phyloP scores from a whole-genome alignment of 768 basidiomycete species.

The Ephemerocybe angulata region DNA sequence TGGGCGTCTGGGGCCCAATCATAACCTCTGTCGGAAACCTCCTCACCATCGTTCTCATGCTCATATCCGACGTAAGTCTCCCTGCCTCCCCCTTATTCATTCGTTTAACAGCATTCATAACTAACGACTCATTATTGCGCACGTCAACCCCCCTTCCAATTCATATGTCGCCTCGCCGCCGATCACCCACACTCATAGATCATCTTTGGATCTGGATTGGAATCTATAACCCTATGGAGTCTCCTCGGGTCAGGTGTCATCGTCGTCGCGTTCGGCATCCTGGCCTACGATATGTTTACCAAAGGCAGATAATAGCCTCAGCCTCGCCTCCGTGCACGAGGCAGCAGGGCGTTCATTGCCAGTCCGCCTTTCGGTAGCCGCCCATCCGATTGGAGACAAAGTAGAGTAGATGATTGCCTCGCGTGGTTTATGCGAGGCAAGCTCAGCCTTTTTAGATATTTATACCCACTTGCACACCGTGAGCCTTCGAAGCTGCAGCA shows the following conservation, averaged over 20 bases:
- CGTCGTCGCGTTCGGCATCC: conserved; percentile 75
- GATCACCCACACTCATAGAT: conserved; percentile 22
- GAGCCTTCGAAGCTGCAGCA: too few relatives aligned
- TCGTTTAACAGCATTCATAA: too few relatives aligned
- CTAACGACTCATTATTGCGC: too few relatives aligned
- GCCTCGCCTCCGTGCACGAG: too few relatives aligned
- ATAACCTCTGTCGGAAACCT: conserved; percentile 86
- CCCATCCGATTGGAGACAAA: too few relatives aligned
- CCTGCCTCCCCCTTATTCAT: background rate
- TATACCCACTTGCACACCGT: too few relatives aligned
- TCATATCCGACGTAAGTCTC: conserved; percentile 65
- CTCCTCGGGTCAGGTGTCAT: conserved; percentile 76
- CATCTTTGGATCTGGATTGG: conserved; percentile 59
- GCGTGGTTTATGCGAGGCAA: too few relatives aligned
- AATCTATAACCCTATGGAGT: conserved; percentile 66
- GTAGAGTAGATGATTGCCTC: too few relatives aligned
- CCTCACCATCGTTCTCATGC: conserved; percentile 90
- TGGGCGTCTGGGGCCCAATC: conserved; percentile 86
- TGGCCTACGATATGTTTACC: conserved; percentile 67
- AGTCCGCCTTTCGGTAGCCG: too few relatives aligned
- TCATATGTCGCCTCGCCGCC: background rate
- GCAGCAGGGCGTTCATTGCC: too few relatives aligned
- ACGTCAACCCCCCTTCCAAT: too few relatives aligned
- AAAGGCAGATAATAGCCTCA: conserved; percentile 13
- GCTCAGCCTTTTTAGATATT: too few relatives aligned